phyloP scores from a whole-genome alignment of 2,329 filamentous ascomycete genomes.

The Fusarium clavum region DNA sequence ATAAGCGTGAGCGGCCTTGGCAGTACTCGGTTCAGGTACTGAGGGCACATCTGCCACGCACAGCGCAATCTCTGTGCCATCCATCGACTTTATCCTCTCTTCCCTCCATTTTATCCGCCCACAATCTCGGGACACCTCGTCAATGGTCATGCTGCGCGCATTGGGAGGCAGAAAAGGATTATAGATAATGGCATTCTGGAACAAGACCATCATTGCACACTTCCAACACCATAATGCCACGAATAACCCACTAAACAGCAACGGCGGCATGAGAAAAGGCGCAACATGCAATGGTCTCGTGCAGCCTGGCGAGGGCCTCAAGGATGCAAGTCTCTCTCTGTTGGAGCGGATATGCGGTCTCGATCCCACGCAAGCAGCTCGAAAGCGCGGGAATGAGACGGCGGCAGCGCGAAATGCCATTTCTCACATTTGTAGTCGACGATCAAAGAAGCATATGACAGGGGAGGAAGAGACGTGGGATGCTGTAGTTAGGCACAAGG shows the following conservation, averaged over 20 bases:
- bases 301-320: slow-evolving; percentile 24
- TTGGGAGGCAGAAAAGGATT: slow-evolving; percentile 81
- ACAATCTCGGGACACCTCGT: slow-evolving; percentile 70
- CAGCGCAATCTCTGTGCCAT: slow-evolving; percentile 74
- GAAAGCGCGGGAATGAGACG: slow-evolving; percentile 39
- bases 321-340: slow-evolving; percentile 7
- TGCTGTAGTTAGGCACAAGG: slow-evolving; percentile 32
- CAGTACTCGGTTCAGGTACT: background rate
- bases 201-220: slow-evolving; percentile 78
- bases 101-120: slow-evolving; percentile 75
- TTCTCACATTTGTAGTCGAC: slow-evolving; percentile 7
- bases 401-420: slow-evolving; percentile 43
- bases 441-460: slow-evolving; percentile 27
- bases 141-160: slow-evolving; percentile 73
- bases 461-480: slow-evolving; percentile 29
- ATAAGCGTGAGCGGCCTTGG: slow-evolving; percentile 57
- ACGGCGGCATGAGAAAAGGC: slow-evolving; percentile 70
- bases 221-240: slow-evolving; percentile 73
- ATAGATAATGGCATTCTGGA: slow-evolving; percentile 86
- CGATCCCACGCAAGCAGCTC: slow-evolving; percentile 12
- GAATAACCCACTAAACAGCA: slow-evolving; percentile 74
- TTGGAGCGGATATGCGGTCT: slow-evolving; percentile 26
- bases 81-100: slow-evolving; percentile 67
- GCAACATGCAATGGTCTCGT: slow-evolving; percentile 48
- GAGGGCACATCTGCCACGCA: slow-evolving; percentile 61